Percentiles rank a stretch among this genome's conserved stretches.
phyloP scores from a whole-genome alignment of 2,329 filamentous ascomycete genomes.

The Aspergillus alliaceus region DNA sequence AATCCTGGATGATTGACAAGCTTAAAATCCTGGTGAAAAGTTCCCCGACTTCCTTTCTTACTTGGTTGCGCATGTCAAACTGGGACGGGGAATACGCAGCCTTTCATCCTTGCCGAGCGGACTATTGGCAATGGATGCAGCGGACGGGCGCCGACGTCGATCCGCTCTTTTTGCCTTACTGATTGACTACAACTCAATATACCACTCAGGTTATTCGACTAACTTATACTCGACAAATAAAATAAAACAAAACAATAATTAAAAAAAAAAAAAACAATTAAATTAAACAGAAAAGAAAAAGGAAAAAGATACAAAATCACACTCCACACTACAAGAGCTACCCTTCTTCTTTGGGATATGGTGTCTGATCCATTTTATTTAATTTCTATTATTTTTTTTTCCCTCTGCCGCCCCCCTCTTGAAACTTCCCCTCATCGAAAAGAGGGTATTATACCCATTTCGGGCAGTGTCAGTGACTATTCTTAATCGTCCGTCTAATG shows the following conservation, averaged over 20 bases:
- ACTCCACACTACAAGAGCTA: neutral
- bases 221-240: neutral
- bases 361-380: conserved; percentile 6
- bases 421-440: conserved; percentile 11
- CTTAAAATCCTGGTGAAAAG: conserved; percentile 16
- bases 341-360: conserved; percentile 1
- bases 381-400: conserved; percentile 6
- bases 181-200: too few species aligned
- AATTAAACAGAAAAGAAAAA: too few species aligned
- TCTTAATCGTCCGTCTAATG: conserved; percentile 29
- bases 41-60: conserved; percentile 6
- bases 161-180: conserved; percentile 22
- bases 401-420: conserved; percentile 12
- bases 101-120: conserved; percentile 28
- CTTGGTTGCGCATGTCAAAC: conserved; percentile 27
- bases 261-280: neutral
- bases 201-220: too few species aligned
- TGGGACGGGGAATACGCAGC: conserved; percentile 22
- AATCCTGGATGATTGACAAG: conserved; percentile 10
- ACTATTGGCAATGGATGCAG: conserved; percentile 40
- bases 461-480: conserved; percentile 28
- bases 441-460: conserved; percentile 18
- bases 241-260: neutral
- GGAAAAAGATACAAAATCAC: neutral
- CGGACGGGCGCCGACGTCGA: conserved; percentile 36